A percentile compares a stretch with the other conserved stretches of the same genome.
Conservation (phyloP, 345 rosid genomes). For the Moricandia moricandioides region DNA sequence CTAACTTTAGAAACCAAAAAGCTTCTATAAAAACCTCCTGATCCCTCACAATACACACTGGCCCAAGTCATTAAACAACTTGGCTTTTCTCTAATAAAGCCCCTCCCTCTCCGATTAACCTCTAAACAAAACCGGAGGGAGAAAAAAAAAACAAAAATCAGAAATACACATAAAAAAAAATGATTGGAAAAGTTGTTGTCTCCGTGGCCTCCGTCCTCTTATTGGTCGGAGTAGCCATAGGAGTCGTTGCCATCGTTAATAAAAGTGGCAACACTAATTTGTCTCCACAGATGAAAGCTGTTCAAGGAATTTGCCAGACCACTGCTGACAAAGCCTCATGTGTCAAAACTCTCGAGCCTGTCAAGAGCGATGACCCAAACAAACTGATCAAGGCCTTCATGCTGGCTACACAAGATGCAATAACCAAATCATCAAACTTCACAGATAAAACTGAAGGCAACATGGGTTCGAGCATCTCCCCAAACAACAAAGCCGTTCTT, state of each 20-base stretch:
- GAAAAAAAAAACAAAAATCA: background rate
- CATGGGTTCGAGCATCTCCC: constrained; percentile 36
- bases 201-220: constrained; percentile 51
- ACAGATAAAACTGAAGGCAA: constrained; percentile 37
- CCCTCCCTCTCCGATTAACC: constrained; percentile 40
- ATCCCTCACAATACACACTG: constrained; percentile 16
- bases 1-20: constrained; percentile 31
- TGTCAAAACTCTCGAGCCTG: constrained; percentile 45
- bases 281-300: constrained; percentile 44
- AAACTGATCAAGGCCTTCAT: constrained; percentile 45
- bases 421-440: constrained; percentile 40
- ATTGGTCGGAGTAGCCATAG: constrained; percentile 46
- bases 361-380: constrained; percentile 51
- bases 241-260: constrained; percentile 40
- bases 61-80: constrained; percentile 37
- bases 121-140: constrained; percentile 36
- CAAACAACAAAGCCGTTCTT: constrained; percentile 42
- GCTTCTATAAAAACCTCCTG: constrained; percentile 15
- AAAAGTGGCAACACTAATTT: background rate
- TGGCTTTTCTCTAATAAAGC: constrained; percentile 39
- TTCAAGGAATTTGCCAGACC: constrained; percentile 42
- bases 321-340: constrained; percentile 59
- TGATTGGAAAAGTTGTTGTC: constrained; percentile 43
- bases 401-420: constrained; percentile 37
- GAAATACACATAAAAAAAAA: constrained; percentile 12